Percentiles rank a stretch among this genome's conserved stretches.
These are phyloP conservation scores for Globisporangium sylvaticum DNA, from an alignment of 352 stramenopile species.

Conservation along the genomic window DNA sequence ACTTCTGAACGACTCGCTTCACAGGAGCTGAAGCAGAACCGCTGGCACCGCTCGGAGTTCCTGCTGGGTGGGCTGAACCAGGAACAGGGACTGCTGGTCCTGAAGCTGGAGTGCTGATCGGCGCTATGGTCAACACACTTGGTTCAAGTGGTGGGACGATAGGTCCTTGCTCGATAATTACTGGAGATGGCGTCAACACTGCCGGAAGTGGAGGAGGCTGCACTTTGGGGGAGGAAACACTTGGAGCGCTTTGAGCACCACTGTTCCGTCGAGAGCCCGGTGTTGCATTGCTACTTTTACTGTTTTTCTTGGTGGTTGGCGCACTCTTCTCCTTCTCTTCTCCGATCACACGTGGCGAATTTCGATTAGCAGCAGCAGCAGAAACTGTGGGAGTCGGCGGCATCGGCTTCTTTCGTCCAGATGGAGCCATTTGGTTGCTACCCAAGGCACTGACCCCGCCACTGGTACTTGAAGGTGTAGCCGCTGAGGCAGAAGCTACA, in stretches of 20 bases:
- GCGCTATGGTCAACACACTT: neutral
- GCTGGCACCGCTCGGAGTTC: neutral
- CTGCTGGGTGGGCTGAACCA: neutral
- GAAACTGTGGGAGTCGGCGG: neutral
- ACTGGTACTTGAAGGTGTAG: slow-evolving; percentile 11
- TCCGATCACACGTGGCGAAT: slow-evolving; percentile 17
- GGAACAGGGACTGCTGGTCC: neutral
- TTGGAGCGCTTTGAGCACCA: slow-evolving; percentile 15
- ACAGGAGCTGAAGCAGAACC: slow-evolving; percentile 23
- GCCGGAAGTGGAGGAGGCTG: slow-evolving; percentile 1
- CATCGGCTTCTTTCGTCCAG: slow-evolving; percentile 13
- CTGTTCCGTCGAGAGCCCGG: slow-evolving; percentile 30
- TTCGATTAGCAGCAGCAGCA: slow-evolving; percentile 8
- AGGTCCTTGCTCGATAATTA: neutral
- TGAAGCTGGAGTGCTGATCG: neutral
- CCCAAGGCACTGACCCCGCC: neutral
- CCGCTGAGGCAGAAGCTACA: slow-evolving; percentile 6
- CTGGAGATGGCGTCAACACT: neutral
- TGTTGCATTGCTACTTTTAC: slow-evolving; percentile 27
- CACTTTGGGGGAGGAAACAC: slow-evolving; percentile 7
- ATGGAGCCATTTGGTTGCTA: neutral
- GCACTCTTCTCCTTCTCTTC: slow-evolving; percentile 52
- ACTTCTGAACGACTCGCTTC: slow-evolving; percentile 88
- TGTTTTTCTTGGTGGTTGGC: slow-evolving; percentile 36
- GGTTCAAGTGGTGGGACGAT: slow-evolving; percentile 6